Conservation (phyloP, 1,139 yeast species). For the Nakaseomyces uthaithaninus region DNA sequence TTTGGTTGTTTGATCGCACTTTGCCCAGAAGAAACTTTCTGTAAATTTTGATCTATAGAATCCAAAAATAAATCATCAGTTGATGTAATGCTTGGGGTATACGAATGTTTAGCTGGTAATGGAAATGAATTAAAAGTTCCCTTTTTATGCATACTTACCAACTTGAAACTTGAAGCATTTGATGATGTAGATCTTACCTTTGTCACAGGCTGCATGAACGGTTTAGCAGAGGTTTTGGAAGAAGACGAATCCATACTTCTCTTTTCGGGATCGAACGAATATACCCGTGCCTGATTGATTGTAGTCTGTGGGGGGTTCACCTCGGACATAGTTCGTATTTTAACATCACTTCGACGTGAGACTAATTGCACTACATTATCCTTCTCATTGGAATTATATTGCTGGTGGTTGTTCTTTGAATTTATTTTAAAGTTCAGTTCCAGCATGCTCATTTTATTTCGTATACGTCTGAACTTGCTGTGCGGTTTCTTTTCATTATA, state of each 20-base stretch:
- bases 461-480: slow-evolving; percentile 12
- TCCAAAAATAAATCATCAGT: background rate
- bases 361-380: background rate
- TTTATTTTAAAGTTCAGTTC: slow-evolving; percentile 10
- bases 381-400: background rate
- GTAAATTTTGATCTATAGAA: slow-evolving; percentile 6
- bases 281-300: background rate
- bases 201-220: slow-evolving; percentile 1
- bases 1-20: background rate
- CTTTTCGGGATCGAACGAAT: slow-evolving; percentile 3
- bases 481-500: slow-evolving; percentile 1
- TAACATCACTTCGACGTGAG: slow-evolving; percentile 1
- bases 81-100: background rate
- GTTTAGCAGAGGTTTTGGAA: background rate
- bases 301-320: background rate
- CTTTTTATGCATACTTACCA: background rate
- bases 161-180: background rate
- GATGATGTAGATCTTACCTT: background rate
- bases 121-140: background rate
- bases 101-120: background rate
- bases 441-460: slow-evolving; percentile 11
- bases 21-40: background rate
- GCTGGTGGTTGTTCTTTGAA: background rate
- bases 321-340: slow-evolving; percentile 1
- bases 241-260: slow-evolving; percentile 2